phyloP scores from a whole-genome alignment of 768 basidiomycete genomes.

The Kwoniella dejecticola region DNA sequence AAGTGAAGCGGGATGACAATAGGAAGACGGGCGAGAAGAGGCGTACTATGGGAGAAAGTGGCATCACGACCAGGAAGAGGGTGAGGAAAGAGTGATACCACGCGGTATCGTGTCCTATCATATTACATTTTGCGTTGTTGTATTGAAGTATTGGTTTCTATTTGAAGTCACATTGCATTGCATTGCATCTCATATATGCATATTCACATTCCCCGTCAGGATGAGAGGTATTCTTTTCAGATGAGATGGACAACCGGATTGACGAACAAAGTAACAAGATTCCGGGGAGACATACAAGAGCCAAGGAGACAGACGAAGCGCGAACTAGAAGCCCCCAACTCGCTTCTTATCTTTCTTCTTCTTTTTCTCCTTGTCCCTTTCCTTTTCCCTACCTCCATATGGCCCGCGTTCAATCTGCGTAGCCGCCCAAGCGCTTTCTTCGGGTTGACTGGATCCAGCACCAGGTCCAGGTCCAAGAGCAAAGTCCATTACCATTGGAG shows the following conservation, averaged over 20 bases:
- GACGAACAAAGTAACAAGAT: too few species aligned
- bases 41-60: not conserved
- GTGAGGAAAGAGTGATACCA: not conserved
- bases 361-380: constrained; percentile 29
- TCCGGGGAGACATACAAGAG: too few species aligned
- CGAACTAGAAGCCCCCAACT: constrained; percentile 41
- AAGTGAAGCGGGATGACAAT: not conserved
- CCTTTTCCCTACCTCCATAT: constrained; percentile 35
- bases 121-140: too few species aligned
- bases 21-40: constrained; percentile 14
- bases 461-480: too few species aligned
- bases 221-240: too few species aligned
- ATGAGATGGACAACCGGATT: too few species aligned
- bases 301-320: too few species aligned
- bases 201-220: too few species aligned
- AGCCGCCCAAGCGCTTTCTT: constrained; percentile 6
- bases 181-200: not conserved
- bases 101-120: not conserved
- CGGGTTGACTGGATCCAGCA: constrained; percentile 3
- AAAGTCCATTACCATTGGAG: too few species aligned
- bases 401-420: constrained; percentile 45
- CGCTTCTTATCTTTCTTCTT: constrained; percentile 36
- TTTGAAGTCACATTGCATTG: not conserved
- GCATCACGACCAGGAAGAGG: not conserved
- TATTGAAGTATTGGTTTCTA: too few species aligned